Conservation (phyloP, 2,329 filamentous ascomycete genomes). For the Botrytis paeoniae region DNA sequence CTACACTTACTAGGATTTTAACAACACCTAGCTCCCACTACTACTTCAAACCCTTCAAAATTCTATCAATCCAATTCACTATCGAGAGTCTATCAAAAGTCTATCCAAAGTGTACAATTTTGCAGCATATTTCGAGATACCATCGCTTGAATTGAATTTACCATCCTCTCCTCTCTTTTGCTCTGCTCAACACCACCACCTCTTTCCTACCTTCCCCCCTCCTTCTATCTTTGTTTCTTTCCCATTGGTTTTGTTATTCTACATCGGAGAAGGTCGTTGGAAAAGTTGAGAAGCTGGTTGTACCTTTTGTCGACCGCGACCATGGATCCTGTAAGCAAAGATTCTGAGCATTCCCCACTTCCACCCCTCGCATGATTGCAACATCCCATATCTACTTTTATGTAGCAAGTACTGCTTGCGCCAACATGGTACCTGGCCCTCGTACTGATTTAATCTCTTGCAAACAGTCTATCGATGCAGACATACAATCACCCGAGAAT, state of each 20-base stretch:
- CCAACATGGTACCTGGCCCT: neutral
- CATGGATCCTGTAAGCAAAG: slow-evolving; percentile 25
- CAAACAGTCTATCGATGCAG: slow-evolving; percentile 32
- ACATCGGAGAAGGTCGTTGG: neutral
- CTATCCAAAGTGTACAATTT: neutral
- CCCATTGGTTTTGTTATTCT: neutral
- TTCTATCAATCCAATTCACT: neutral
- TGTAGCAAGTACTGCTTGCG: neutral
- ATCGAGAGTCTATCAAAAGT: neutral
- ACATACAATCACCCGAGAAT: slow-evolving; percentile 36
- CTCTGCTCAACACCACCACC: neutral
- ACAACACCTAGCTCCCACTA: neutral
- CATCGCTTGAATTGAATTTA: neutral
- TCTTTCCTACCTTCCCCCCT: neutral
- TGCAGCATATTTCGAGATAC: neutral
- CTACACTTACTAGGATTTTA: neutral
- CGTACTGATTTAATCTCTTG: neutral
- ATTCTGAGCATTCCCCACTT: slow-evolving; percentile 17
- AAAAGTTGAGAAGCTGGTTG: slow-evolving; percentile 11
- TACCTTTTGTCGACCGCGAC: slow-evolving; percentile 8
- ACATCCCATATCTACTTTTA: neutral
- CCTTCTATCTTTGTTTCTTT: neutral
- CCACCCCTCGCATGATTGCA: slow-evolving; percentile 7
- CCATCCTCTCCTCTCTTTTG: neutral
- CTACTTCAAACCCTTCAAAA: neutral